phyloP scores from a whole-genome alignment of 345 rosid species.

The Dipteronia dyeriana region DNA sequence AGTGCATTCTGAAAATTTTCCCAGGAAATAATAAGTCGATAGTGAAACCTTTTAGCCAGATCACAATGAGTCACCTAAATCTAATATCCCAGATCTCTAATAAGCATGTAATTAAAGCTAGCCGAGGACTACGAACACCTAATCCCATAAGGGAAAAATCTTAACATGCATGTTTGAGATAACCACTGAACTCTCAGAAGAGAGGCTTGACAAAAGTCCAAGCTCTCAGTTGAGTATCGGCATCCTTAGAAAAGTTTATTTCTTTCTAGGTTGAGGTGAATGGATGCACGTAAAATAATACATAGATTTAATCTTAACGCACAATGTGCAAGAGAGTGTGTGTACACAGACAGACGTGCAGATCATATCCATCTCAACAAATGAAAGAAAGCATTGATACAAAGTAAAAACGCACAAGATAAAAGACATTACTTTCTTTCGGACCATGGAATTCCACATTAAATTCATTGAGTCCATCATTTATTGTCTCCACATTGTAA shows the following conservation, averaged over 20 bases:
- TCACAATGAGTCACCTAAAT: background rate
- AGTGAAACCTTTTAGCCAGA: background rate
- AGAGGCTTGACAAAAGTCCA: background rate
- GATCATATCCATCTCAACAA: background rate
- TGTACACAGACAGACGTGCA: background rate
- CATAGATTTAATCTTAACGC: background rate
- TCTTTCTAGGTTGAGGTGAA: background rate
- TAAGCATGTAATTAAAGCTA: background rate
- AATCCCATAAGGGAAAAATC: background rate
- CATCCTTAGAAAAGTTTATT: background rate
- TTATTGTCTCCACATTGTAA: constrained; percentile 68
- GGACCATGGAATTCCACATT: constrained; percentile 77
- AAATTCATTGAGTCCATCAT: constrained; percentile 72
- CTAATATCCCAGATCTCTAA: background rate
- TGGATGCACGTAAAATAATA: background rate
- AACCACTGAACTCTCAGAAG: background rate
- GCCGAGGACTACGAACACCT: background rate
- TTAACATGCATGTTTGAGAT: constrained; percentile 3
- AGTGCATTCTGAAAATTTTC: background rate
- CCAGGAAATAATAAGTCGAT: background rate
- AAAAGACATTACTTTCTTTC: constrained; percentile 57
- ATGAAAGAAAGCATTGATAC: constrained; percentile 6
- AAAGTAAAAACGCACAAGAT: constrained; percentile 18
- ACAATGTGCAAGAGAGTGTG: background rate
- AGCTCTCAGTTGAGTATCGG: background rate